phyloP scores from a whole-genome alignment of 2,329 filamentous ascomycete species.

The Microcera coccophila region DNA sequence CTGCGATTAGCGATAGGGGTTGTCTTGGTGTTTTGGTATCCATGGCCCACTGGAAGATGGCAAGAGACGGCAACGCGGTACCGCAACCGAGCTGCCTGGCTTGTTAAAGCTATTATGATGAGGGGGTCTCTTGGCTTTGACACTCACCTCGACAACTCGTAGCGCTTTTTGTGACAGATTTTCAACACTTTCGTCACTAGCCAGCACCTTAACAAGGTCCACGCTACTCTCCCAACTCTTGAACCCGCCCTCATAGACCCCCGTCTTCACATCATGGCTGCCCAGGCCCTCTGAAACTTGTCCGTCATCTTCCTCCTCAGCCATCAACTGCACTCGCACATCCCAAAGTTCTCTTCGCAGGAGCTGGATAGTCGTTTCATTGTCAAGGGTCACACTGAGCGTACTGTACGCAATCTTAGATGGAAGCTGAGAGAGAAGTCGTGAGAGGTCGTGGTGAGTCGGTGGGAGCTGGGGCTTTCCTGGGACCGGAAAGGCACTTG shows the following conservation, averaged over 20 bases:
- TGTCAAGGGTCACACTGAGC: conserved; percentile 56
- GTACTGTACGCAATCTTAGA: conserved; percentile 69
- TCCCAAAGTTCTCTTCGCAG: conserved; percentile 79
- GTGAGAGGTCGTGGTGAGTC: conserved; percentile 46
- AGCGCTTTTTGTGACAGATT: conserved; percentile 33
- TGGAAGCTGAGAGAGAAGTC: conserved; percentile 58
- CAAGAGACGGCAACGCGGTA: conserved; percentile 68
- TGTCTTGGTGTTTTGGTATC: conserved; percentile 25
- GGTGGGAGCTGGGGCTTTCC: conserved; percentile 58
- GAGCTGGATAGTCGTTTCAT: conserved; percentile 50
- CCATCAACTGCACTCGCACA: conserved; percentile 76
- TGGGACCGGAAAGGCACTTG: conserved; percentile 56
- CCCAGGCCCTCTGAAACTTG: conserved; percentile 49
- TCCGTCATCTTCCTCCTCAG: conserved; percentile 50
- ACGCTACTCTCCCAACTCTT: conserved; percentile 88
- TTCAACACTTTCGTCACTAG: conserved; percentile 37
- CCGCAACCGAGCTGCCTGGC: conserved; percentile 66
- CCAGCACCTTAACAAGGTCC: conserved; percentile 69
- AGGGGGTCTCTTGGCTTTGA: neutral
- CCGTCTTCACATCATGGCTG: conserved; percentile 71
- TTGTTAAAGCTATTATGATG: conserved; percentile 13
- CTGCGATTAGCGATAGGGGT: conserved; percentile 59
- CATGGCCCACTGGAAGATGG: conserved; percentile 62
- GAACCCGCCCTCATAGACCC: conserved; percentile 82
- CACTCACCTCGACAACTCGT: conserved; percentile 53